Evolutionary conservation across 176 grass and related monocot species (phyloP), one percentile per base, ranked within the genome.

Genomic region (Dactylis glomerata): DNA sequence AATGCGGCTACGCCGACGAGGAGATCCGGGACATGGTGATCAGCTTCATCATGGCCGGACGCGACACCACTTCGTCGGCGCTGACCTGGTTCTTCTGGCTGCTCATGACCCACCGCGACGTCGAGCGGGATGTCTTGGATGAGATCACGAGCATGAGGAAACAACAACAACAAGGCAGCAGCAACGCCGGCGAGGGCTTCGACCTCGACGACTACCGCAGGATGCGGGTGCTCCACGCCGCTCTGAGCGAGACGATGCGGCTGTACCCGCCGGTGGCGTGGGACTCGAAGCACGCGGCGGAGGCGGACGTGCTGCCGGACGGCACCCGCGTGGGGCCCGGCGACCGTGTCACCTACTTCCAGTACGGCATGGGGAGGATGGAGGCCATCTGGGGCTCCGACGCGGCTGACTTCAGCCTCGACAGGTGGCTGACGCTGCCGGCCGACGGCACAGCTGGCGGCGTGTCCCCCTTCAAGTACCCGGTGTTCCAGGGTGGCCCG

Each of bases 31-130:
- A 98, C 79, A 98, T 98, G 96, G 96, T 88, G 19, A 93, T 98
- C 73, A 98, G 96, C 80, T 98, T 98, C 76, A 86, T 98, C 63
- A 88, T 98, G 89, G 96, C 96, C 3, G 96, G 91, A 3, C 68
- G 93, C 16, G 96, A 98, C 89, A 95, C 96, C 12, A 98, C 96
- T 0, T 89, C 96, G 16, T 92, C 96, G 0, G 96, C 96, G 9
- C 87, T 98, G 22, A 98, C 96, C 1, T 98, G 96, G 96, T 92
- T 98, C 85, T 98, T 98, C 87, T 98, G 92, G 92, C 90, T 92
- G 45, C 63, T 95, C 3, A 90, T 81, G 78, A 79, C 88, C 75
- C 91, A 98, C 83, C 89, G 73, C 24, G 76, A 84, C 42, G 77
- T 87, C 9, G 96, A 98, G 77, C 38, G 1, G 10, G 80, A 92